Evolutionary conservation across 2,329 filamentous ascomycete genomes (phyloP), one percentile per base, ranked within the genome.

Genomic region (Fusarium duplospermum): DNA sequence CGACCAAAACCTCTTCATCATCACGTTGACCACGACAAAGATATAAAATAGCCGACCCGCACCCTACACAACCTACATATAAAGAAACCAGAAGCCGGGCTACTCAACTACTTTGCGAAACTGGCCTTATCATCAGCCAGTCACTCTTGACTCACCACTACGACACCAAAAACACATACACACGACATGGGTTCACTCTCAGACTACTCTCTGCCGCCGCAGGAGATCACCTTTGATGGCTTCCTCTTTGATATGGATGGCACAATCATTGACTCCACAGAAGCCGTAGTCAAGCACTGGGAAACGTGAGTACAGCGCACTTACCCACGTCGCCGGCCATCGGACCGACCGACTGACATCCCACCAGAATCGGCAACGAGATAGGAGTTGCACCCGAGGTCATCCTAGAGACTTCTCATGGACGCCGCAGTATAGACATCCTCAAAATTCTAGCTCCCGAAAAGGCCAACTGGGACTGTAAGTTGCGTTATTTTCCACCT

Each of bases 391-490:
- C 94, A 74, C 93, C 94, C n/a, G 88, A 92, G 57, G 89, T 93
- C 54, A 98, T 99, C 77, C 89, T 98, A 29, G 89, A 94, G 78
- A 97, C 94, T 11, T 98, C 95, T 6, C 96, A 99, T 83, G 96
- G 96, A 71, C 91, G 96, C 69, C 88, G 96, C 67, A 94, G 92
- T 75, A 98, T 98, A 79, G 96, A 99, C 78, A 91, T 93, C 4
- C 87, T 99, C 67, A 90, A 90, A 81, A 86, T 95, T 31, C 89
- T 98, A 67, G 92, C 94, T 71, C 93, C 94, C 18, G 91, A 93
- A 76, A 94, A 94, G 81, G 96, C 96, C 47, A 98, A 93, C 77
- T 96, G 93, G 94, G 94, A 98, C 74, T 98, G 94, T 97, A 84
- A 85, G 93, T 90, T 56, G 54, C 36, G 22, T 16, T 18, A 40